Percentiles rank a stretch among this genome's conserved stretches.
These are phyloP conservation scores for Ogataea dorogensis DNA, from an alignment of 805 yeast genomes.

Conservation along the genomic window DNA sequence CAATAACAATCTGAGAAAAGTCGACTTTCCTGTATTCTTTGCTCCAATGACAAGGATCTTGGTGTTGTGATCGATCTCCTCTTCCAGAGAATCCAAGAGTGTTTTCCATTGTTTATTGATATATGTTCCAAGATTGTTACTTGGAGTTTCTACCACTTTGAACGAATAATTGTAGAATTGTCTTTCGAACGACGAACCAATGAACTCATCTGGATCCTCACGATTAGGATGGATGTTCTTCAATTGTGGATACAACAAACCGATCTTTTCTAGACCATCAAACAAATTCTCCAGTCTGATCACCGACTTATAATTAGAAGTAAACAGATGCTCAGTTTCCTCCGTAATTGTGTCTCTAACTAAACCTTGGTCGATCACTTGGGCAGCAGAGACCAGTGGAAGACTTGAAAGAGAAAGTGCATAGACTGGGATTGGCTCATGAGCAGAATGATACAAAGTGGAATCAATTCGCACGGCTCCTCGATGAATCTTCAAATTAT, in stretches of 20 bases:
- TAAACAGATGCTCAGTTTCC: conserved; percentile 39
- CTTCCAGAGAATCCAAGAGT: conserved; percentile 15
- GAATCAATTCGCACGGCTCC: conserved; percentile 50
- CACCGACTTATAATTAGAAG: conserved; percentile 43
- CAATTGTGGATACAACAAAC: conserved; percentile 43
- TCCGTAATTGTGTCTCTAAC: conserved; percentile 30
- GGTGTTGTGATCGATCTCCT: conserved; percentile 8
- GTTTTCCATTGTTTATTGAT: conserved; percentile 29
- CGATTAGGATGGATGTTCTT: conserved; percentile 39
- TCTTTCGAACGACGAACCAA: conserved; percentile 23
- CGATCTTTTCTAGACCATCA: conserved; percentile 48
- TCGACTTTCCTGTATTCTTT: conserved; percentile 82
- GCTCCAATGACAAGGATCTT: conserved; percentile 52
- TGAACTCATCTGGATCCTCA: conserved; percentile 12
- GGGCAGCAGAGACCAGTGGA: conserved; percentile 47
- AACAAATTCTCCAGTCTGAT: conserved; percentile 35
- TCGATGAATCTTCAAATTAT: conserved; percentile 39
- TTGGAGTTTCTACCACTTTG: conserved; percentile 27
- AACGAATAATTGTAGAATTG: conserved; percentile 39
- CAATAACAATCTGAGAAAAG: conserved; percentile 53
- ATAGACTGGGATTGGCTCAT: conserved; percentile 24
- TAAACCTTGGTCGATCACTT: conserved; percentile 33
- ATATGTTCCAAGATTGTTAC: conserved; percentile 30
- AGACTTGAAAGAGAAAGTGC: conserved; percentile 36
- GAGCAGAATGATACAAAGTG: conserved; percentile 31